Evolutionary conservation across 2,329 filamentous ascomycete species (phyloP).

Genomic region (Graphiopsis chlorocephala): DNA sequence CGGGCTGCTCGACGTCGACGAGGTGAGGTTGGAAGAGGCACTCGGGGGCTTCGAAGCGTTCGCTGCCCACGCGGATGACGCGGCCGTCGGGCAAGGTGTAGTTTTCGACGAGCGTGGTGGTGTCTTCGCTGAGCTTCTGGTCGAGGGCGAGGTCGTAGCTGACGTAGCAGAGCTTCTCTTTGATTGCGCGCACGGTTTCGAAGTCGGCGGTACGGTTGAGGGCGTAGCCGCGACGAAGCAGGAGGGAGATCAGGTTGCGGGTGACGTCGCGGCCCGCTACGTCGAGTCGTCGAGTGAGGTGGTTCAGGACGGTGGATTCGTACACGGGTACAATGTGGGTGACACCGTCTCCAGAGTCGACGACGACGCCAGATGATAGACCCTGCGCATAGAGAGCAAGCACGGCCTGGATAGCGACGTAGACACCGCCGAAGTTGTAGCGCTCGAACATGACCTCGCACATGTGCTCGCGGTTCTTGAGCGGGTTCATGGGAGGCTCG

Average conservation of each 20-base stretch:
- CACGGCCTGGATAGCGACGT: slow-evolving; percentile 96
- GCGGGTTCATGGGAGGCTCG: slow-evolving; percentile 95
- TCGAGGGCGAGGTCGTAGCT: slow-evolving; percentile 97
- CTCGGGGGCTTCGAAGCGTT: slow-evolving; percentile 96
- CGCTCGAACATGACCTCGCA: slow-evolving; percentile 98
- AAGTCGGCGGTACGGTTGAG: slow-evolving; percentile 98
- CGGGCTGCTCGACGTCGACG: slow-evolving; percentile 94
- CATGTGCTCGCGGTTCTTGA: slow-evolving; percentile 97
- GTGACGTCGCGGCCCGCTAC: slow-evolving; percentile 96
- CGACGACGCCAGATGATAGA: slow-evolving; percentile 80
- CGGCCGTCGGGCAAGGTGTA: slow-evolving; percentile 96
- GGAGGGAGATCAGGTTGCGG: slow-evolving; percentile 93
- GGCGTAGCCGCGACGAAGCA: slow-evolving; percentile 90
- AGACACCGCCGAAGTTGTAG: slow-evolving; percentile 93
- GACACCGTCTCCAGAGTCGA: slow-evolving; percentile 96
- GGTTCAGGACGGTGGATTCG: slow-evolving; percentile 95
- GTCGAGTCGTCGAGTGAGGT: slow-evolving; percentile 88
- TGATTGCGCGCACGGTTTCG: slow-evolving; percentile 97
- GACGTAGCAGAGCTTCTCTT: slow-evolving; percentile 99
- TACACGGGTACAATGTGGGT: slow-evolving; percentile 99
- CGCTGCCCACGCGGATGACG: slow-evolving; percentile 92
- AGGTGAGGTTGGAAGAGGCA: slow-evolving; percentile 98
- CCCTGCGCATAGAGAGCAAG: slow-evolving; percentile 95
- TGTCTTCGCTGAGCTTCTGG: slow-evolving; percentile 94
- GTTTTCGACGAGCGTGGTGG: slow-evolving; percentile 92